A percentile compares a stretch with the other conserved stretches of the same genome.
Evolutionary conservation across 192 early-diverging fungal species (phyloP).

Genomic region (Coemansia sp.): DNA sequence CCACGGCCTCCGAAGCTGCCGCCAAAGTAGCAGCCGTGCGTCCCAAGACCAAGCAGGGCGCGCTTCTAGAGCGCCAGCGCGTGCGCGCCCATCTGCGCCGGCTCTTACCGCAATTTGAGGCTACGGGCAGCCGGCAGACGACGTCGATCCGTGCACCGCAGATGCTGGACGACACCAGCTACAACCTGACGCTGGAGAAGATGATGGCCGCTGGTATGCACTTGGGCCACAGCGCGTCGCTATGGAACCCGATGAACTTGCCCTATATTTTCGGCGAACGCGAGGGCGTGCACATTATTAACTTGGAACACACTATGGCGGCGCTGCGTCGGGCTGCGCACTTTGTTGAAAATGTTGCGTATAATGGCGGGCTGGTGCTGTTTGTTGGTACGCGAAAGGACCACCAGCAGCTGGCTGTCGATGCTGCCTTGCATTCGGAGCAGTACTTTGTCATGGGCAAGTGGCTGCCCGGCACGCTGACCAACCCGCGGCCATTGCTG

Average conservation of each 20-base stretch:
- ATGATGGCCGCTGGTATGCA: slow-evolving; percentile 86
- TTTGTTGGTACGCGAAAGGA: slow-evolving; percentile 85
- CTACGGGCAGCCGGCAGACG: slow-evolving; percentile 13
- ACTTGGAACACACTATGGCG: slow-evolving; percentile 88
- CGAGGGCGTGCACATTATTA: slow-evolving; percentile 90
- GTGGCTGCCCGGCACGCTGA: slow-evolving; percentile 90
- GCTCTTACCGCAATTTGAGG: slow-evolving; percentile 14
- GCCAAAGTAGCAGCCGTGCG: not conserved
- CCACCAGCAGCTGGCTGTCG: slow-evolving; percentile 67
- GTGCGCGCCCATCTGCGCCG: slow-evolving; percentile 17
- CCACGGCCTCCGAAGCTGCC: not conserved
- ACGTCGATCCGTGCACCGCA: not conserved
- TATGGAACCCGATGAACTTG: slow-evolving; percentile 83
- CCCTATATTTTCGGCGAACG: slow-evolving; percentile 91
- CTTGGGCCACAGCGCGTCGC: slow-evolving; percentile 78
- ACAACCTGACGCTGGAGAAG: slow-evolving; percentile 64
- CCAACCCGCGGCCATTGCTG: slow-evolving; percentile 64
- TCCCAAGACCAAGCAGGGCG: slow-evolving; percentile 1
- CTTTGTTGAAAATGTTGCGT: slow-evolving; percentile 70
- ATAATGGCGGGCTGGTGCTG: slow-evolving; percentile 78
- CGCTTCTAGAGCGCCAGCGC: slow-evolving; percentile 2
- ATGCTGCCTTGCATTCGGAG: slow-evolving; percentile 75
- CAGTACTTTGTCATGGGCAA: slow-evolving; percentile 78
- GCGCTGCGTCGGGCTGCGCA: slow-evolving; percentile 80
- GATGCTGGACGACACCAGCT: slow-evolving; percentile 12